phyloP scores from a whole-genome alignment of 371 early-diverging fungal genomes.

The Funneliformis caledonium region DNA sequence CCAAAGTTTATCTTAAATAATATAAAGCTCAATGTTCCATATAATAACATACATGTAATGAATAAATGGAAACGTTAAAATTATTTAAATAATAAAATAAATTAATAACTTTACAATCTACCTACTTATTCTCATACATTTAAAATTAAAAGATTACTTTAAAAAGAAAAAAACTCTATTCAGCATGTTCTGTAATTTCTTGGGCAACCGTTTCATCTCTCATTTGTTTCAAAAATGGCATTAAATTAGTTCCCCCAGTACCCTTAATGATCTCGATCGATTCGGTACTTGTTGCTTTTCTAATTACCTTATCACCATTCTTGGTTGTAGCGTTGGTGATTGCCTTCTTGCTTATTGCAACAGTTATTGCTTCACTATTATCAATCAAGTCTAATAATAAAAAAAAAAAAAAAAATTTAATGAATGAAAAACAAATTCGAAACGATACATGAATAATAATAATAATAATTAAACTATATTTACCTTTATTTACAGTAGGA shows the following conservation, averaged over 20 bases:
- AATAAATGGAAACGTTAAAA: neutral
- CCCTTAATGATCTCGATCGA: slow-evolving; percentile 75
- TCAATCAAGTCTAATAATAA: neutral
- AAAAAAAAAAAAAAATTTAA: neutral
- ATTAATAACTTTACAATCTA: neutral
- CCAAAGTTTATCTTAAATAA: no score
- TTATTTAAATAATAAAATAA: neutral
- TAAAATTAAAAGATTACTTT: neutral
- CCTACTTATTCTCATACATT: neutral
- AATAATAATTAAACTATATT: neutral
- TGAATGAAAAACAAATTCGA: neutral
- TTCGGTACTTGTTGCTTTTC: slow-evolving; percentile 42
- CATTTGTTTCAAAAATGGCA: slow-evolving; percentile 81
- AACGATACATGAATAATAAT: neutral
- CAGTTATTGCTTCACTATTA: neutral
- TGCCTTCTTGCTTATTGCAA: neutral
- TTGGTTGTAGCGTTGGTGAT: neutral
- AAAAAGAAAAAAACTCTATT: neutral
- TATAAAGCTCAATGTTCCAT: neutral
- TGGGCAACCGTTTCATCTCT: slow-evolving; percentile 64
- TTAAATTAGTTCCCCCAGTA: slow-evolving; percentile 95
- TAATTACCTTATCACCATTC: slow-evolving; percentile 31
- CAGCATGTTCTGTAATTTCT: slow-evolving; percentile 38
- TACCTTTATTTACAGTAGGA: slow-evolving; percentile 26
- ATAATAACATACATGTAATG: neutral